Evolutionary conservation across 345 rosid species (phyloP).

Genomic region (Populus davidiana): DNA sequence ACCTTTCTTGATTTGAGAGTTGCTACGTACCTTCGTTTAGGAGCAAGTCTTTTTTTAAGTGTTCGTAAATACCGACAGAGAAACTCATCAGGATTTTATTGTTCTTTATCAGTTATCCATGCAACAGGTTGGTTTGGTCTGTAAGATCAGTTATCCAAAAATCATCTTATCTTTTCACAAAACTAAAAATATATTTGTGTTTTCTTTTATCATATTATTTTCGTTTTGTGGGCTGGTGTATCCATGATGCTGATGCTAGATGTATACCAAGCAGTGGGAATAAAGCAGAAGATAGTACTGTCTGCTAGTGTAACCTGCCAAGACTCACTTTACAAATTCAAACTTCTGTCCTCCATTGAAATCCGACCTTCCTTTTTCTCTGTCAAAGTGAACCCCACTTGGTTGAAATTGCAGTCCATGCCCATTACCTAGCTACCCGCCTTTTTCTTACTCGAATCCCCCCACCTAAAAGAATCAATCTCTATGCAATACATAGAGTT

Average conservation of each 20-base stretch:
- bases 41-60: not conserved
- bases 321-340: conserved; percentile 9
- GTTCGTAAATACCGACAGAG: not conserved
- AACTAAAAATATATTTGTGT: too few relatives aligned
- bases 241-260: not conserved
- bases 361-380: conserved; percentile 16
- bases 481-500: conserved; percentile 20
- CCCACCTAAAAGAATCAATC: conserved; percentile 14
- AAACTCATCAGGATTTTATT: not conserved
- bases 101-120: not conserved
- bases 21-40: not conserved
- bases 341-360: not conserved
- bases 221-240: not conserved
- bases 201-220: not conserved
- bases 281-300: conserved; percentile 21
- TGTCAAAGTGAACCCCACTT: conserved; percentile 33
- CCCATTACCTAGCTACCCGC: conserved; percentile 16
- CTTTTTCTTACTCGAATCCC: conserved; percentile 6
- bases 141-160: not conserved
- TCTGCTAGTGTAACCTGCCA: conserved; percentile 9
- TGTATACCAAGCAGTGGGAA: conserved; percentile 20
- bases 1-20: not conserved
- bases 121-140: not conserved
- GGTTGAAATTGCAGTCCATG: conserved; percentile 29
- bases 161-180: not conserved